These are phyloP conservation scores for Globisporangium echinulatum DNA, from an alignment of 352 stramenopile genomes.

Conservation along the genomic window DNA sequence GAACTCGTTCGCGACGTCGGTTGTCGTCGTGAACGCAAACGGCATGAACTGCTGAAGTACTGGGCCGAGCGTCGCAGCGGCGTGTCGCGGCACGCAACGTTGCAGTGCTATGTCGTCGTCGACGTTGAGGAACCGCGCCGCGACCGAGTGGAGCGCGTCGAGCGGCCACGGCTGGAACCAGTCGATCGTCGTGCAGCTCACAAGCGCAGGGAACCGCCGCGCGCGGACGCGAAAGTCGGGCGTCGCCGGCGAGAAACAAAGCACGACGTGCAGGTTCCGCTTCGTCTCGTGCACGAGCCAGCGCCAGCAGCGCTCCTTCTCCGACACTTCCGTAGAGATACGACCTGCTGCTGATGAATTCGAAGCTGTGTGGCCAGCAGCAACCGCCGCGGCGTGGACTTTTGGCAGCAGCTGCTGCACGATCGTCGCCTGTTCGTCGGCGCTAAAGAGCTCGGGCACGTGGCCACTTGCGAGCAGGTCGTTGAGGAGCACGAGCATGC, in stretches of 20 bases:
- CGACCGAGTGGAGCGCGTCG: constrained; percentile 89
- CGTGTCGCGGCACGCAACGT: constrained; percentile 18
- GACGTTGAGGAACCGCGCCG: constrained; percentile 65
- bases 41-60: constrained; percentile 91
- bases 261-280: constrained; percentile 91
- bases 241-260: constrained; percentile 93
- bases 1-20: constrained; percentile 80
- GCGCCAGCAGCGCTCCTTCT: constrained; percentile 91
- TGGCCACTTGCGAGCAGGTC: constrained; percentile 90
- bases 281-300: constrained; percentile 90
- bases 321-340: constrained; percentile 16
- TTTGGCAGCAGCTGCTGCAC: constrained; percentile 85
- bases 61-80: constrained; percentile 28
- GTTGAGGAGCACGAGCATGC: constrained; percentile 94
- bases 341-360: too few species aligned
- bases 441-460: constrained; percentile 90
- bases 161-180: constrained; percentile 92
- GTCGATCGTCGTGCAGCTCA: constrained; percentile 93
- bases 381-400: constrained; percentile 58
- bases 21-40: constrained; percentile 91
- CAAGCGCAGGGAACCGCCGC: constrained; percentile 90
- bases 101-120: constrained; percentile 19
- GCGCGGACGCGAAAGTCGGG: constrained; percentile 84
- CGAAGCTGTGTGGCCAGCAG: constrained; percentile 7
- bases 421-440: constrained; percentile 89